Evolutionary conservation across 2,329 filamentous ascomycete species (phyloP).

Genomic region (Ophiocordyceps camponoti-leonardi): DNA sequence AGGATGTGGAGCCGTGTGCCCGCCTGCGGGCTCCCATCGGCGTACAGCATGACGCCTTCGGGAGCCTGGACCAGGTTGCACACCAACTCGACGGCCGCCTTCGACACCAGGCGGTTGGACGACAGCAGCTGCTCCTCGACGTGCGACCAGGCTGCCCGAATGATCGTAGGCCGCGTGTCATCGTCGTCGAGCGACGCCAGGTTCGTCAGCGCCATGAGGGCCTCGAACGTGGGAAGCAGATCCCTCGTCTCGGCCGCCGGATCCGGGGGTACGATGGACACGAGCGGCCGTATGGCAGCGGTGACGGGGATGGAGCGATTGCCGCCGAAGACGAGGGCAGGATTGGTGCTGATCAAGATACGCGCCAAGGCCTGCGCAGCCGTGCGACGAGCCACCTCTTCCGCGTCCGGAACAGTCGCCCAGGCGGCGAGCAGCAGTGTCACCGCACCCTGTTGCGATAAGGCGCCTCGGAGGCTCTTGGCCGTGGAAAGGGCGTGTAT

Average conservation of each 20-base stretch:
- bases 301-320: constrained; percentile 56
- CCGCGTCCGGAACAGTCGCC: constrained; percentile 39
- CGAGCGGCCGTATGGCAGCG: constrained; percentile 68
- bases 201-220: constrained; percentile 83
- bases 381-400: constrained; percentile 29
- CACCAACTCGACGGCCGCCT: constrained; percentile 73
- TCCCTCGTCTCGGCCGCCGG: constrained; percentile 48
- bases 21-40: constrained; percentile 48
- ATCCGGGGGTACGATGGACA: constrained; percentile 54
- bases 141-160: constrained; percentile 54
- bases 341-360: constrained; percentile 75
- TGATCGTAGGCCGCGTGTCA: constrained; percentile 47
- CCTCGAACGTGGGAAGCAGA: constrained; percentile 77
- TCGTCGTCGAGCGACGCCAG: constrained; percentile 65
- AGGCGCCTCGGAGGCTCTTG: constrained; percentile 54
- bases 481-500: constrained; percentile 61
- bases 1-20: constrained; percentile 65
- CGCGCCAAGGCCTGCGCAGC: constrained; percentile 70
- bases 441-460: constrained; percentile 88
- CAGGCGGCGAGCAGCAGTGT: constrained; percentile 63
- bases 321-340: constrained; percentile 65
- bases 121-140: constrained; percentile 75
- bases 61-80: constrained; percentile 72
- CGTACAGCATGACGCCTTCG: constrained; percentile 50
- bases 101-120: constrained; percentile 57